Conservation (phyloP, 2,329 filamentous ascomycete species). For the Stemphylium vesicarium region DNA sequence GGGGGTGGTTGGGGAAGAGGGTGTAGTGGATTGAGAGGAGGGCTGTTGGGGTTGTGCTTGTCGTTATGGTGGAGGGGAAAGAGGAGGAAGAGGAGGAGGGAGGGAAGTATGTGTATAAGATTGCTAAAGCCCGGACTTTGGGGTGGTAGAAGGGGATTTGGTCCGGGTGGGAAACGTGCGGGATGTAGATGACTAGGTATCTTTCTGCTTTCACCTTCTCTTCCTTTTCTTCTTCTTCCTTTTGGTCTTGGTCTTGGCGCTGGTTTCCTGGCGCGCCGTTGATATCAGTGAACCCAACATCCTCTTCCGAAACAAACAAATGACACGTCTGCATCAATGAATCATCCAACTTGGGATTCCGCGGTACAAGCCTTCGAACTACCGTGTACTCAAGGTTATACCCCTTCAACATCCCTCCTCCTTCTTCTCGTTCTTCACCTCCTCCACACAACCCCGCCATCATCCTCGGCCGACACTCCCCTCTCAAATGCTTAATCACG, state of each 20-base stretch:
- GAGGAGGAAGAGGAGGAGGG: too few relatives aligned
- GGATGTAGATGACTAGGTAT: constrained; percentile 76
- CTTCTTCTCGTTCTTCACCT: too few relatives aligned
- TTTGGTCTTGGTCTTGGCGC: constrained; percentile 27
- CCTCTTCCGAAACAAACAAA: constrained; percentile 59
- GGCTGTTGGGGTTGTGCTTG: constrained; percentile 42
- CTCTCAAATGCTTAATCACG: constrained; percentile 57
- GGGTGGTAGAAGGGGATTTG: constrained; percentile 91
- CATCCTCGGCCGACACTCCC: constrained; percentile 46
- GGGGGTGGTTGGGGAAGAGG: constrained; percentile 51
- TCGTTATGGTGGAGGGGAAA: neutral
- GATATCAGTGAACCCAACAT: neutral
- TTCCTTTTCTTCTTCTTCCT: constrained; percentile 32
- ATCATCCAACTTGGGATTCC: constrained; percentile 78
- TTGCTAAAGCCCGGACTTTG: constrained; percentile 73
- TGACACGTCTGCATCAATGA: constrained; percentile 83
- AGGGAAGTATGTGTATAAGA: constrained; percentile 69
- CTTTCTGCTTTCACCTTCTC: constrained; percentile 43
- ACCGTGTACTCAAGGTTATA: constrained; percentile 66
- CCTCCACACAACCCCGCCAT: constrained; percentile 7
- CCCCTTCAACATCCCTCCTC: constrained; percentile 21
- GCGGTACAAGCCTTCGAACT: constrained; percentile 78
- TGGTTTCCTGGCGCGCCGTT: too few relatives aligned
- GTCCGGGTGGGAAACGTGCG: constrained; percentile 67
- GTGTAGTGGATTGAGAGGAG: constrained; percentile 59